These are phyloP conservation scores for Rhodosporidiobolus odoratus DNA, from an alignment of 768 basidiomycete genomes.

Conservation along the genomic window DNA sequence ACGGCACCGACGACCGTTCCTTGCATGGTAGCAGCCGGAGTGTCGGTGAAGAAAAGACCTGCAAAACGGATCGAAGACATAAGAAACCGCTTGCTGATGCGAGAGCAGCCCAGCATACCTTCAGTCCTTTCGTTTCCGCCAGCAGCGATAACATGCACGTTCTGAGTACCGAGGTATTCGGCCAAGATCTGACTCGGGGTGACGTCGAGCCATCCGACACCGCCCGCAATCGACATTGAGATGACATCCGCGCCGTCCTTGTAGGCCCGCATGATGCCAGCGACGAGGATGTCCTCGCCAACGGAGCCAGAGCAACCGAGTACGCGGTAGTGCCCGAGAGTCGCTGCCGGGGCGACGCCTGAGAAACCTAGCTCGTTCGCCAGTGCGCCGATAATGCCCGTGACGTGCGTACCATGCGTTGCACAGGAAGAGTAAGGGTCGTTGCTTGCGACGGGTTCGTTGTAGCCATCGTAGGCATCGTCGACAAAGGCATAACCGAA, in stretches of 20 bases:
- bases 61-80: not conserved
- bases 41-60: slow-evolving; percentile 60
- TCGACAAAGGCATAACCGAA: slow-evolving; percentile 47
- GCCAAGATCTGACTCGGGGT: slow-evolving; percentile 55
- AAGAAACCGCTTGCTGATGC: not conserved
- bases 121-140: slow-evolving; percentile 58
- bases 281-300: slow-evolving; percentile 43
- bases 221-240: slow-evolving; percentile 60
- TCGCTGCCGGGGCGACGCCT: slow-evolving; percentile 63
- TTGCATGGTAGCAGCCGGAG: slow-evolving; percentile 55
- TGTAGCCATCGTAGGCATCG: slow-evolving; percentile 49
- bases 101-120: not conserved
- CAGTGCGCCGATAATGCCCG: slow-evolving; percentile 61
- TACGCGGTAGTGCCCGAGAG: slow-evolving; percentile 53
- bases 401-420: slow-evolving; percentile 42
- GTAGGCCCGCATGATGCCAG: slow-evolving; percentile 50
- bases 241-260: slow-evolving; percentile 60
- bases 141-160: slow-evolving; percentile 63
- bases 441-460: slow-evolving; percentile 54
- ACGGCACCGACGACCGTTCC: slow-evolving; percentile 51
- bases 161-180: slow-evolving; percentile 56
- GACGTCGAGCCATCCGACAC: slow-evolving; percentile 62
- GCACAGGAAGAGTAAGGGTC: slow-evolving; percentile 45
- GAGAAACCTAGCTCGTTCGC: slow-evolving; percentile 62
- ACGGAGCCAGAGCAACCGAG: slow-evolving; percentile 59